A percentile compares a stretch with the other conserved stretches of the same genome.
Conservation (phyloP, 345 rosid genomes). For the Anacardium occidentale region DNA sequence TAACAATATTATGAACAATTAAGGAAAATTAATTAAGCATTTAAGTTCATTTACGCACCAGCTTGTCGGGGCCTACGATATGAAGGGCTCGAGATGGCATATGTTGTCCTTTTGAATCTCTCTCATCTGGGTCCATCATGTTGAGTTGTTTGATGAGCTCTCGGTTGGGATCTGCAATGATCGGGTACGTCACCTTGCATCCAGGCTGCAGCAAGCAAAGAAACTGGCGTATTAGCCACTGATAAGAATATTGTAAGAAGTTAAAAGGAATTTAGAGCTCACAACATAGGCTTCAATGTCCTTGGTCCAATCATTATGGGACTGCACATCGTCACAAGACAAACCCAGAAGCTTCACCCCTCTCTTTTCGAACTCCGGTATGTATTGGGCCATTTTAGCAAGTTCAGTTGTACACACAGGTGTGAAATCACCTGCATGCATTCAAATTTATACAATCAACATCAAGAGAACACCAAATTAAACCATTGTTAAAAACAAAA, state of each 20-base stretch:
- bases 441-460: neutral
- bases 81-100: conserved; percentile 76
- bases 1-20: neutral
- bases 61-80: conserved; percentile 62
- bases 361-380: conserved; percentile 49
- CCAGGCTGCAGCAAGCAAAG: conserved; percentile 33
- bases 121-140: conserved; percentile 76
- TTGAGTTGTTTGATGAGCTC: conserved; percentile 61
- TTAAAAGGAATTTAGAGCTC: neutral
- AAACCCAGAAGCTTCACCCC: conserved; percentile 75
- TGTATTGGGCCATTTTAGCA: conserved; percentile 54
- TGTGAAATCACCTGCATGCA: conserved; percentile 66
- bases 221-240: neutral
- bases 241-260: neutral
- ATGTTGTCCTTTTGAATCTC: conserved; percentile 36
- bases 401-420: conserved; percentile 88
- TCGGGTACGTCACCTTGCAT: conserved; percentile 64
- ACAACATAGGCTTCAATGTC: conserved; percentile 74
- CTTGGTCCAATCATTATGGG: conserved; percentile 69
- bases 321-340: conserved; percentile 67
- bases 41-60: conserved; percentile 25
- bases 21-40: neutral
- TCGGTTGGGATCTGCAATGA: conserved; percentile 64
- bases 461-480: neutral
- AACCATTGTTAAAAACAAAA: too few relatives aligned